Percentiles rank a stretch among this genome's conserved stretches.
phyloP scores from a whole-genome alignment of 306 rosid species.

The Malus sieversii region DNA sequence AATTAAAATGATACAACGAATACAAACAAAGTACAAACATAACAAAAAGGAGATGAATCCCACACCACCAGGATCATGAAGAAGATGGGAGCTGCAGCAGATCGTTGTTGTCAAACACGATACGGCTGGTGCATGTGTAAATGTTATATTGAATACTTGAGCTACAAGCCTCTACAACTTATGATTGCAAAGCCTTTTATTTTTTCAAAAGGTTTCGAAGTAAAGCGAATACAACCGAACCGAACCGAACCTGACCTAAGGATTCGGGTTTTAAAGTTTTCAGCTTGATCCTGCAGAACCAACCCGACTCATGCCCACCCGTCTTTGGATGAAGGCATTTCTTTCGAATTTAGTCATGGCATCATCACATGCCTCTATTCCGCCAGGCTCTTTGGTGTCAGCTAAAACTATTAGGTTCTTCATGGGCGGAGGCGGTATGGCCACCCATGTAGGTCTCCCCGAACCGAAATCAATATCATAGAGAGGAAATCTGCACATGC shows the following conservation, averaged over 20 bases:
- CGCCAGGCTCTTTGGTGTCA: neutral
- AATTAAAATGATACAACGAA: too few relatives aligned
- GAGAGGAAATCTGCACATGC: conserved; percentile 19
- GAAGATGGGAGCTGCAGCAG: too few relatives aligned
- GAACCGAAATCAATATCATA: conserved; percentile 28
- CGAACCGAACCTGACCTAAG: neutral
- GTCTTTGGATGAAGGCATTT: neutral
- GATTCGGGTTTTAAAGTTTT: neutral
- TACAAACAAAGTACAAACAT: too few relatives aligned
- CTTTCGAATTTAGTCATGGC: conserved; percentile 1
- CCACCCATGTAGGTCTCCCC: conserved; percentile 21
- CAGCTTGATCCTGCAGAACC: neutral
- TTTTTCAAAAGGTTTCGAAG: neutral
- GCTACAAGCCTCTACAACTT: too few relatives aligned
- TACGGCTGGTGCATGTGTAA: too few relatives aligned
- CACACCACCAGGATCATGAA: too few relatives aligned
- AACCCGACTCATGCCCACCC: neutral
- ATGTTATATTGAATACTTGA: too few relatives aligned
- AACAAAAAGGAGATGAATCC: too few relatives aligned
- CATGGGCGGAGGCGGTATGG: neutral
- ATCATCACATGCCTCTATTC: conserved; percentile 10
- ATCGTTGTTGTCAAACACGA: too few relatives aligned
- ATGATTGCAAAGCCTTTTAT: neutral
- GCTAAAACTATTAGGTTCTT: neutral
- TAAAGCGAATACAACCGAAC: neutral